phyloP scores from a whole-genome alignment of 805 yeast genomes.

The Lipomyces sp. region DNA sequence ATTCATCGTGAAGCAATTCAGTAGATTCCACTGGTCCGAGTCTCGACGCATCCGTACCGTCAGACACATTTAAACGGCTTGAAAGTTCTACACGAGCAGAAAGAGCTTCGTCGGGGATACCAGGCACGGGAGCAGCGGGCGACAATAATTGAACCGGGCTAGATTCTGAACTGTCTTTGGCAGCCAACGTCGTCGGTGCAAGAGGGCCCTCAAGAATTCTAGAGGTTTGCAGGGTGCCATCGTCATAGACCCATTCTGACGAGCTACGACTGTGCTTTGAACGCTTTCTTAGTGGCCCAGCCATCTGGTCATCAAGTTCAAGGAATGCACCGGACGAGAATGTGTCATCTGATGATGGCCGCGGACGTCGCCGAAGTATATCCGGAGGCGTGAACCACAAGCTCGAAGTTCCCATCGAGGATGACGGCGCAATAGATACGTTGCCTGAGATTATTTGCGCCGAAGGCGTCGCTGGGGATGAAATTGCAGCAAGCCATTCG shows the following conservation, averaged over 20 bases:
- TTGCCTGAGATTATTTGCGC: neutral
- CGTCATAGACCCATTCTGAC: slow-evolving; percentile 11
- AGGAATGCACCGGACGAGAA: slow-evolving; percentile 34
- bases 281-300: slow-evolving; percentile 36
- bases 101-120: neutral
- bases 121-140: neutral
- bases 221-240: neutral
- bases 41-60: neutral
- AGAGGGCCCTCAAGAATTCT: neutral
- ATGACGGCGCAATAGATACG: neutral
- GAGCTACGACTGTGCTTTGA: slow-evolving; percentile 21
- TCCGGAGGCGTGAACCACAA: slow-evolving; percentile 30
- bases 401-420: slow-evolving; percentile 7
- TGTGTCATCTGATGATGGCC: slow-evolving; percentile 31
- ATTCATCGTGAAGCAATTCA: slow-evolving; percentile 17
- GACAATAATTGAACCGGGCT: neutral
- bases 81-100: neutral
- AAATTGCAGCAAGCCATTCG: neutral
- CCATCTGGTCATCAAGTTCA: slow-evolving; percentile 31
- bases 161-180: neutral
- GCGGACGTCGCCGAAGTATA: slow-evolving; percentile 26
- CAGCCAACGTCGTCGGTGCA: neutral
- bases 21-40: neutral
- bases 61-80: neutral
- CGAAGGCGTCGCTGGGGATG: slow-evolving; percentile 5